These are phyloP conservation scores for Cryptosporidium canis DNA, from an alignment of 169 alveolate genomes.

Conservation along the genomic window DNA sequence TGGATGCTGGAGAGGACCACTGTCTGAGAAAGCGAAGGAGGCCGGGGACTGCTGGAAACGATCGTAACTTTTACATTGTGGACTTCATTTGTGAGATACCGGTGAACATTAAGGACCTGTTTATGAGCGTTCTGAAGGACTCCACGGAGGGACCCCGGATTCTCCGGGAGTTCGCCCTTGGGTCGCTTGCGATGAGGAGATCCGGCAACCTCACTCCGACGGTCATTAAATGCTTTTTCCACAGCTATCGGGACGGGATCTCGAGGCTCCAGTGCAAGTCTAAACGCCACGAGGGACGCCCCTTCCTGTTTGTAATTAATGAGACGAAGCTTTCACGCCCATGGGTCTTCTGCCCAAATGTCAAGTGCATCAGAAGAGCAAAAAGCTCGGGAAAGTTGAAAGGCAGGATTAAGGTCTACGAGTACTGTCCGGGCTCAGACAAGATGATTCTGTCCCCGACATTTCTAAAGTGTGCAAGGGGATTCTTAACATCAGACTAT, in stretches of 20 bases:
- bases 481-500: conserved; percentile 57
- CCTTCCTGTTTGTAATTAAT: conserved; percentile 54
- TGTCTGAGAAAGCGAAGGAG: conserved; percentile 21
- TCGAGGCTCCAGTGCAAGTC: conserved; percentile 65
- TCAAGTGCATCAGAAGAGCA: conserved; percentile 62
- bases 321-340: conserved; percentile 69
- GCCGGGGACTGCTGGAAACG: conserved; percentile 1
- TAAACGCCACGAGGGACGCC: conserved; percentile 61
- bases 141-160: conserved; percentile 7
- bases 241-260: conserved; percentile 65
- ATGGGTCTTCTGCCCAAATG: conserved; percentile 69
- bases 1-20: not conserved
- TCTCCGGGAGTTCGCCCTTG: conserved; percentile 28
- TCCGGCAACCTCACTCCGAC: conserved; percentile 33
- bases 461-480: conserved; percentile 63
- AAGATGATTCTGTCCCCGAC: conserved; percentile 48
- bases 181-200: conserved; percentile 70
- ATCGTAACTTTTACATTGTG: conserved; percentile 60
- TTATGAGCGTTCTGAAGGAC: conserved; percentile 1
- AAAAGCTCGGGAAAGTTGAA: conserved; percentile 63
- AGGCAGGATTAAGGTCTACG: conserved; percentile 55
- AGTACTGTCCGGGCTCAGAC: conserved; percentile 44
- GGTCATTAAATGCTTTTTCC: conserved; percentile 48
- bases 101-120: conserved; percentile 15
- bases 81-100: conserved; percentile 64